Base-by-base conservation (phyloP, 2,329 filamentous ascomycete species). In the Acephala macrosclerotiorum region DNA sequence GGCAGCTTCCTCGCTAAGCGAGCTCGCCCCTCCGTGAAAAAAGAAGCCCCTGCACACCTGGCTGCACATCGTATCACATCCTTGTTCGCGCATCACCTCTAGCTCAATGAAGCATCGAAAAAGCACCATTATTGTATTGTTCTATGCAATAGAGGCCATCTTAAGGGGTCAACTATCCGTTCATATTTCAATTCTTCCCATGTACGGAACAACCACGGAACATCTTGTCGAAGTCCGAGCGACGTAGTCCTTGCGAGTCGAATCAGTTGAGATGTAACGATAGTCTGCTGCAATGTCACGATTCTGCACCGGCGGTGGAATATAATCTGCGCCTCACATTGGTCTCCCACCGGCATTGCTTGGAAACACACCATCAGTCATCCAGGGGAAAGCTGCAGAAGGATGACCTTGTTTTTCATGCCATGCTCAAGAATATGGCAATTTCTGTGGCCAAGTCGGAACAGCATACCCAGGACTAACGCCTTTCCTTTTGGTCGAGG, bases 361-460 rank as follows among this genome's bases (percentile, higher is more conserved):
- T 49, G 45, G 45, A 49, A 20, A 20, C 58, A 49, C 58, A 36
- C 58, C 58, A 26, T 60, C 45, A 53, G 58, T 45, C 45, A 40
- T 33, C 40, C 58, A 61, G 58, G 58, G 33, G 45, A n/a, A 61
- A n/a, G 14, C 12, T 22, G 47, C 22, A 33, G 29, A 33, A 9
- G 4, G 36, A 26, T 29, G 38, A 47, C 40, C 14, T 42, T 49
- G 36, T 35, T 29, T 20, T 47, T 49, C 25, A 25, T 36, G 22
- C 58, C 47, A 22, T 33, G 3, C 40, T 26, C 58, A 36, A 22
- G 33, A 38, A 35, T 11, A 12, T 57, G 55, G 20, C 6, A 18
- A 57, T 22, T 20, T 57, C 18, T 47, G 40, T 29, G 25, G 40
- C 58, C 40, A 60, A 45, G 45, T 29, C 38, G 42, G 58, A 51